phyloP scores from a whole-genome alignment of 148 eudicot genomes.

The Gaultheria prostrata region DNA sequence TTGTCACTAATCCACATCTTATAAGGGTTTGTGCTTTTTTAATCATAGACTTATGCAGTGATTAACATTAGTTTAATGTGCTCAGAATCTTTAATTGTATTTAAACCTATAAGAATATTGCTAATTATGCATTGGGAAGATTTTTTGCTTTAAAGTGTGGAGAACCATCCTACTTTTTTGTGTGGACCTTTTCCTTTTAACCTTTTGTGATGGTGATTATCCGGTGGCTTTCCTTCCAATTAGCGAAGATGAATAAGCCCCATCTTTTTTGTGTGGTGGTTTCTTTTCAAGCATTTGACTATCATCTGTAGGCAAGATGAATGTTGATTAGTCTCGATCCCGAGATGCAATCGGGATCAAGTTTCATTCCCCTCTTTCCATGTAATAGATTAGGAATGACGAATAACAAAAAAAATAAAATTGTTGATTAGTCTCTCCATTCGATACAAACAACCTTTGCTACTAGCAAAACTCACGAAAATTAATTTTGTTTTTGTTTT shows the following conservation, averaged over 20 bases:
- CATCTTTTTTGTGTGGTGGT: background rate
- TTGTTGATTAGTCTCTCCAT: background rate
- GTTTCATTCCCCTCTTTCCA: too few relatives aligned
- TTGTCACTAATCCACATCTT: slow-evolving; percentile 14
- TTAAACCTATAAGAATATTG: background rate
- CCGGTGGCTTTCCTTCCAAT: slow-evolving; percentile 22
- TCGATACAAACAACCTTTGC: too few relatives aligned
- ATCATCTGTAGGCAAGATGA: background rate
- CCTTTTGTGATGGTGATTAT: slow-evolving; percentile 12
- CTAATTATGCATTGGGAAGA: slow-evolving; percentile 12
- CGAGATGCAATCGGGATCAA: too few relatives aligned
- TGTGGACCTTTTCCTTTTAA: slow-evolving; percentile 14
- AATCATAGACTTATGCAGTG: background rate
- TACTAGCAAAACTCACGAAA: background rate
- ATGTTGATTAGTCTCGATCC: background rate
- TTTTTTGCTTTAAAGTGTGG: slow-evolving; percentile 8
- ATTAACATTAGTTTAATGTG: background rate
- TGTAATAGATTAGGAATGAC: too few relatives aligned
- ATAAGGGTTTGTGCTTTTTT: background rate
- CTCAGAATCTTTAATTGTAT: slow-evolving; percentile 13
- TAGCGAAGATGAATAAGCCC: slow-evolving; percentile 5
- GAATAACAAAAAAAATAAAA: too few relatives aligned
- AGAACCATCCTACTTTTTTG: slow-evolving; percentile 9
- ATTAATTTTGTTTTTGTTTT: too few relatives aligned
- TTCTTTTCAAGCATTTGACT: slow-evolving; percentile 21